phyloP scores from a whole-genome alignment of 2,329 filamentous ascomycete species.

The Penicillium italicum region DNA sequence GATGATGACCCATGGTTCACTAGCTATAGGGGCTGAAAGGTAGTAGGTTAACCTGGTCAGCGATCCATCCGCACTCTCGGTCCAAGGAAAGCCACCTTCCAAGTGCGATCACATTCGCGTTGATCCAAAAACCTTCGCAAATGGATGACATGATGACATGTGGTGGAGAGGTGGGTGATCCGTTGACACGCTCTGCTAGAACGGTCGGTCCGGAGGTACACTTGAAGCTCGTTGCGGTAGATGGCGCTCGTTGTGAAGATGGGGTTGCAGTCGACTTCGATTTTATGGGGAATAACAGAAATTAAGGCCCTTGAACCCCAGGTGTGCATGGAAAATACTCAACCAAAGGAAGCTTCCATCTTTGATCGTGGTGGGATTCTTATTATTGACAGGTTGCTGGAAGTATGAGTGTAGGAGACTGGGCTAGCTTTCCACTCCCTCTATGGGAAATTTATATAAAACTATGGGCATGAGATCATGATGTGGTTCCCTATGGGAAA shows the following conservation, averaged over 20 bases:
- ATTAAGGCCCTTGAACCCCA: slow-evolving; percentile 37
- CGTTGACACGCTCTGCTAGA: slow-evolving; percentile 40
- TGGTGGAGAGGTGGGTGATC: slow-evolving; percentile 49
- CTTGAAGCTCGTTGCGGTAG: no score
- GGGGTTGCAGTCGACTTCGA: slow-evolving; percentile 44
- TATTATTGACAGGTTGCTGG: slow-evolving; percentile 38
- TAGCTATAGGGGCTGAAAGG: slow-evolving; percentile 50
- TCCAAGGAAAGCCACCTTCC: slow-evolving; percentile 31
- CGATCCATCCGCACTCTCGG: slow-evolving; percentile 40
- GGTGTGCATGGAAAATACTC: slow-evolving; percentile 28
- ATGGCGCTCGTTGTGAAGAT: slow-evolving; percentile 43
- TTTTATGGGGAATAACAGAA: slow-evolving; percentile 36
- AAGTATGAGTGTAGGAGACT: slow-evolving; percentile 40
- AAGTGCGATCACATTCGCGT: slow-evolving; percentile 51
- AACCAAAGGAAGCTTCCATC: slow-evolving; percentile 22
- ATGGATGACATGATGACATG: slow-evolving; percentile 46
- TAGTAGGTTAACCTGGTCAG: slow-evolving; percentile 40
- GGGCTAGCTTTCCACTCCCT: slow-evolving; percentile 42
- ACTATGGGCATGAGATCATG: slow-evolving; percentile 44
- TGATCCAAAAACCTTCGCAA: slow-evolving; percentile 48
- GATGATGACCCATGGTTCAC: slow-evolving; percentile 51
- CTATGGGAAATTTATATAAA: slow-evolving; percentile 49
- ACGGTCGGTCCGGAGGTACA: no score
- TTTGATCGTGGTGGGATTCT: slow-evolving; percentile 47
- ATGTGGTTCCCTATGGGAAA: slow-evolving; percentile 43